phyloP scores from a whole-genome alignment of 192 early-diverging fungal species.

The Coemansia sp. region DNA sequence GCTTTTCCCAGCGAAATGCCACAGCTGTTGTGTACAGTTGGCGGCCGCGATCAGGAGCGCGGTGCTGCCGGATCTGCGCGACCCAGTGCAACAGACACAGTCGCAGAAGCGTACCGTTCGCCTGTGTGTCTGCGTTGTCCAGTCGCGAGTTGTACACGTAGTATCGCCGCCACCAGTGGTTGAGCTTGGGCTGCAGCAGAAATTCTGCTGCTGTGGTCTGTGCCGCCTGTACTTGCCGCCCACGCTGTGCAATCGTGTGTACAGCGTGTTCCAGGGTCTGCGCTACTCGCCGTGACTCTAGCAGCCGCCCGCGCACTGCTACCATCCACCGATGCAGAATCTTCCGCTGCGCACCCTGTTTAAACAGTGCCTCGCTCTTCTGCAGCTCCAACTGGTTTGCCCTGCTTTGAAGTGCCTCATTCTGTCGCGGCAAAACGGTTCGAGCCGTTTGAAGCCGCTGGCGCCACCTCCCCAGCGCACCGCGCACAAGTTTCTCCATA shows the following conservation, averaged over 20 bases:
- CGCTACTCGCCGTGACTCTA: slow-evolving; percentile 13
- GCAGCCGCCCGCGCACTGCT: slow-evolving; percentile 14
- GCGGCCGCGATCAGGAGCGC: neutral
- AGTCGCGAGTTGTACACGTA: neutral
- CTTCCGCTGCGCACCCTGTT: too few relatives aligned
- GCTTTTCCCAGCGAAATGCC: slow-evolving; percentile 43
- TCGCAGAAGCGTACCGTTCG: slow-evolving; percentile 20
- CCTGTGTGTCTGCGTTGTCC: slow-evolving; percentile 21
- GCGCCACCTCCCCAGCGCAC: slow-evolving; percentile 6
- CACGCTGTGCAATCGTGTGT: slow-evolving; percentile 5
- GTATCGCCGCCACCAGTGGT: slow-evolving; percentile 14
- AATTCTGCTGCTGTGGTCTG: slow-evolving; percentile 16
- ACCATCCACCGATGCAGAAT: slow-evolving; percentile 20
- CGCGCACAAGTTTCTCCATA: slow-evolving; percentile 8
- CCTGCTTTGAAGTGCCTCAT: too few relatives aligned
- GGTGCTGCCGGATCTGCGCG: slow-evolving; percentile 6
- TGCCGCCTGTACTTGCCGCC: slow-evolving; percentile 7
- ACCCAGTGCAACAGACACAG: slow-evolving; percentile 33
- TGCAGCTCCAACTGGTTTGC: too few relatives aligned
- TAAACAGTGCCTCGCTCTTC: too few relatives aligned
- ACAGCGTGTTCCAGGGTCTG: slow-evolving; percentile 6
- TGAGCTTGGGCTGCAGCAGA: slow-evolving; percentile 5
- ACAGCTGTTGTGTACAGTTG: slow-evolving; percentile 12
- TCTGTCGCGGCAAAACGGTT: too few relatives aligned
- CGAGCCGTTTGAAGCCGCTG: too few relatives aligned